These are phyloP conservation scores for Fusarium sulawesiense DNA, from an alignment of 2,329 filamentous ascomycete species.

Conservation along the genomic window DNA sequence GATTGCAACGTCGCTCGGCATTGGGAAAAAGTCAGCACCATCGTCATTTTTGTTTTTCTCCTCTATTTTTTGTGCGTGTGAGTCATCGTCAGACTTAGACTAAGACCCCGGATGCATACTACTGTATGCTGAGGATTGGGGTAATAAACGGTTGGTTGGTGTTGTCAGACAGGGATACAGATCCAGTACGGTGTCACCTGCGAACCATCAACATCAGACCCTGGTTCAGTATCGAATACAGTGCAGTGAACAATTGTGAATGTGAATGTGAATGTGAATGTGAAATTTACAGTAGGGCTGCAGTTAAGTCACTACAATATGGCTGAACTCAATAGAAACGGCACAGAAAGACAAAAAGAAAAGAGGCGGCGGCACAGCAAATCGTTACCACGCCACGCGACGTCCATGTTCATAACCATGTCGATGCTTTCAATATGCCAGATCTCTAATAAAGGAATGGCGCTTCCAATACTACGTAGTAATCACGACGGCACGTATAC, in stretches of 20 bases:
- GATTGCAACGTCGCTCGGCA: slow-evolving; percentile 36
- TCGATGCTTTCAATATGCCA: slow-evolving; percentile 17
- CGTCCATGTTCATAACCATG: not conserved
- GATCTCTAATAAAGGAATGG: slow-evolving; percentile 6
- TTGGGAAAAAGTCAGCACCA: slow-evolving; percentile 7
- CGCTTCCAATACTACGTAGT: not conserved
- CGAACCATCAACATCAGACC: slow-evolving; percentile 35
- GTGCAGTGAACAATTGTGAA: slow-evolving; percentile 12
- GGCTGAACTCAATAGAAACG: not conserved
- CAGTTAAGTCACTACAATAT: not conserved
- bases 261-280: slow-evolving; percentile 5
- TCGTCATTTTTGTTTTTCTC: slow-evolving; percentile 8
- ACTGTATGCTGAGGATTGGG: not conserved
- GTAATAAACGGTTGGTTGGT: slow-evolving; percentile 1
- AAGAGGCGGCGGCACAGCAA: slow-evolving; percentile 36
- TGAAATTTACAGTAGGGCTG: slow-evolving; percentile 24
- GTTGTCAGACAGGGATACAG: slow-evolving; percentile 42
- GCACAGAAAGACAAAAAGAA: slow-evolving; percentile 13
- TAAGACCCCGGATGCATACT: slow-evolving; percentile 22
- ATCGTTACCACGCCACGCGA: not conserved
- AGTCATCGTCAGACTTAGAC: slow-evolving; percentile 37
- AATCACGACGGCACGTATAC: not conserved
- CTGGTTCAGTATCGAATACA: slow-evolving; percentile 5
- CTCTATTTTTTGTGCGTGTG: slow-evolving; percentile 24
- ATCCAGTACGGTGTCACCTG: slow-evolving; percentile 29